A percentile compares a stretch with the other conserved stretches of the same genome.
Conservation (phyloP, 2,329 filamentous ascomycete species). For the Fonsecaea nubica region DNA sequence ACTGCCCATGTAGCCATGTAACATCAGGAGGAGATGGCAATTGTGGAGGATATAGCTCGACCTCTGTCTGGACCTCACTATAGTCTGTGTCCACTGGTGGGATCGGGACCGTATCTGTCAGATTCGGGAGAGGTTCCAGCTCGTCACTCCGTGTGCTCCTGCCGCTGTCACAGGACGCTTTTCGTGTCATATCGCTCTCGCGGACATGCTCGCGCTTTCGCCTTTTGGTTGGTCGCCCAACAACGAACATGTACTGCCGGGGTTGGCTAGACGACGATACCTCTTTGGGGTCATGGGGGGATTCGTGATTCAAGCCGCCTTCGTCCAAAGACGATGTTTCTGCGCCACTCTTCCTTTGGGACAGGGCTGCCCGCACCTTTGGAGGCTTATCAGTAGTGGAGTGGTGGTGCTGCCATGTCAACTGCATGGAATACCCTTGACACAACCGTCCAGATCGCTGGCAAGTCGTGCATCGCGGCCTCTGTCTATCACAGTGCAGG, state of each 20-base stretch:
- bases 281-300: neutral
- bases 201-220: conserved; percentile 8
- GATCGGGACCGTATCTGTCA: neutral
- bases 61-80: neutral
- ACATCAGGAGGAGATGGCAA: neutral
- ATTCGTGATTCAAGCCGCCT: neutral
- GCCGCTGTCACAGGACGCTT: neutral
- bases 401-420: conserved; percentile 26
- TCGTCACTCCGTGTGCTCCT: neutral
- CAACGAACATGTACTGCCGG: conserved; percentile 22
- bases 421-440: conserved; percentile 28
- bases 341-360: neutral
- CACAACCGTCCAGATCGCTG: conserved; percentile 20
- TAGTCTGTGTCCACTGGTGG: neutral
- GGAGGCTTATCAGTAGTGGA: conserved; percentile 22
- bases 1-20: conserved; percentile 3
- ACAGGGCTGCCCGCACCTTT: conserved; percentile 10
- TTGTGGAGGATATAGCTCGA: neutral
- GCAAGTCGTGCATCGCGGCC: conserved; percentile 24
- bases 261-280: neutral
- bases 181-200: neutral
- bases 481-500: conserved; percentile 21
- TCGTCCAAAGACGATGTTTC: neutral
- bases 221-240: conserved; percentile 20
- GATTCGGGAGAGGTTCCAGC: neutral